Evolutionary conservation across 164 flowering plant species (phyloP).

Genomic region (Magnolia changhungtana): DNA sequence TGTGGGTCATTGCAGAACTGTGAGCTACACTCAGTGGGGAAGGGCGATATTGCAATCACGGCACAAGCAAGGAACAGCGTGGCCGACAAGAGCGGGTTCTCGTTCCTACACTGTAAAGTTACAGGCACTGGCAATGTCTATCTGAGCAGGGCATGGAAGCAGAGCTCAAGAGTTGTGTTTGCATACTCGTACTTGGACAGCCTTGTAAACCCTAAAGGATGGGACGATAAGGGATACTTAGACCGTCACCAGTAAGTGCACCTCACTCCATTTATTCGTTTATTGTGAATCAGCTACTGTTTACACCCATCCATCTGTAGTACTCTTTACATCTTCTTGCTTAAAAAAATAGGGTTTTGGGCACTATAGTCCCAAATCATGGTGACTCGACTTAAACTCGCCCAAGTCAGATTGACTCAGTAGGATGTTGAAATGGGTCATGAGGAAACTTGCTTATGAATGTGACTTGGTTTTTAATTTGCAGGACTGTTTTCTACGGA

Average conservation of each 20-base stretch:
- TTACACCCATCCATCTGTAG: too few species aligned
- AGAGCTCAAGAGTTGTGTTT: conserved; percentile 17
- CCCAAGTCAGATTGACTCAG: too few species aligned
- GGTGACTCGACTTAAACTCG: too few species aligned
- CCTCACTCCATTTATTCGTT: background rate
- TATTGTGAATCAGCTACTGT: background rate
- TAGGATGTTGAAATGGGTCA: too few species aligned
- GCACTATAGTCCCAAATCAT: background rate
- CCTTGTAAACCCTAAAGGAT: conserved; percentile 10
- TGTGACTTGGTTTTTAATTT: background rate
- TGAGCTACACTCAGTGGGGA: conserved; percentile 8
- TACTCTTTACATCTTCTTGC: background rate
- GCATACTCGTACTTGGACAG: conserved; percentile 9
- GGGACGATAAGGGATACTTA: conserved; percentile 4
- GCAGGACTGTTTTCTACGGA: conserved; percentile 29
- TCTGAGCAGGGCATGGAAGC: conserved; percentile 18
- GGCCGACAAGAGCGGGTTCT: conserved; percentile 8
- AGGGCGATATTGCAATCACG: conserved; percentile 10
- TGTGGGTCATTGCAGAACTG: background rate
- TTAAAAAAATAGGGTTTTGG: background rate
- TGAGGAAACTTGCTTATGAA: too few species aligned
- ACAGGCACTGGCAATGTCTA: conserved; percentile 8
- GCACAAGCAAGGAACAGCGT: conserved; percentile 10
- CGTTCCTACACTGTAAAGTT: conserved; percentile 8
- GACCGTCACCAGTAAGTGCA: conserved; percentile 6